Conservation (phyloP, 805 yeast genomes). For the Yarrowia keelungensis region DNA sequence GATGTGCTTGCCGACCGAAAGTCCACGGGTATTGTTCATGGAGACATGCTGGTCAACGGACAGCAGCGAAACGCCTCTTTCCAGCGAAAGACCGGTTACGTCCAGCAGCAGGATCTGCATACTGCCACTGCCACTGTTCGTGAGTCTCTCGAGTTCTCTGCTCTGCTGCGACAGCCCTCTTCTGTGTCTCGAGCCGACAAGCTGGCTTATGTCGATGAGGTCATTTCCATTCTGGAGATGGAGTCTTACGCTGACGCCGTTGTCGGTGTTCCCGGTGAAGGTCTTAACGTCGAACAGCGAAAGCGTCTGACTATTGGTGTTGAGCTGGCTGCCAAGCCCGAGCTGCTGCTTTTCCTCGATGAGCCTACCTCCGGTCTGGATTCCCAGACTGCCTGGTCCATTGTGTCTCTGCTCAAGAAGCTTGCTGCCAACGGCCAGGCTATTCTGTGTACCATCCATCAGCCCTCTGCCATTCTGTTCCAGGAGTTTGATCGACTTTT, state of each 20-base stretch:
- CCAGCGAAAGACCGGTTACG: conserved; percentile 73
- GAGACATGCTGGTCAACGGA: conserved; percentile 73
- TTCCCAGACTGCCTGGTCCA: conserved; percentile 73
- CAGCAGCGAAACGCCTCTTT: conserved; percentile 64
- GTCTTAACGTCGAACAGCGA: conserved; percentile 67
- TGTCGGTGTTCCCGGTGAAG: conserved; percentile 78
- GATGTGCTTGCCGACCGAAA: conserved; percentile 75
- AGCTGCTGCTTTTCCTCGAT: conserved; percentile 64
- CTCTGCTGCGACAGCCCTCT: conserved; percentile 69
- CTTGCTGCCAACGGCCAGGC: conserved; percentile 68
- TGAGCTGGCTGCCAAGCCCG: conserved; percentile 70
- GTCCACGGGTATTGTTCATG: conserved; percentile 72
- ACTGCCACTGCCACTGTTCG: conserved; percentile 70
- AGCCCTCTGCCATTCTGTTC: conserved; percentile 81
- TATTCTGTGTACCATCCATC: conserved; percentile 75
- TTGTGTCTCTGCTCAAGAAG: conserved; percentile 65
- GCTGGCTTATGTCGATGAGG: conserved; percentile 68
- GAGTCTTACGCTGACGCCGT: conserved; percentile 69
- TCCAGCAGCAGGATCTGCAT: conserved; percentile 80
- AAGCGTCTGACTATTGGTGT: conserved; percentile 71
- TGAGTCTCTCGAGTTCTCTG: conserved; percentile 72
- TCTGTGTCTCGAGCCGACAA: conserved; percentile 61
- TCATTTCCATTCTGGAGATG: conserved; percentile 70
- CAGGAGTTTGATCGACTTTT: conserved; percentile 79
- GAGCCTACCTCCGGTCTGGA: conserved; percentile 76